Percentiles rank a stretch among this genome's conserved stretches.
phyloP scores from a whole-genome alignment of 495 filamentous ascomycete genomes.

The Tetracladium setigerum region DNA sequence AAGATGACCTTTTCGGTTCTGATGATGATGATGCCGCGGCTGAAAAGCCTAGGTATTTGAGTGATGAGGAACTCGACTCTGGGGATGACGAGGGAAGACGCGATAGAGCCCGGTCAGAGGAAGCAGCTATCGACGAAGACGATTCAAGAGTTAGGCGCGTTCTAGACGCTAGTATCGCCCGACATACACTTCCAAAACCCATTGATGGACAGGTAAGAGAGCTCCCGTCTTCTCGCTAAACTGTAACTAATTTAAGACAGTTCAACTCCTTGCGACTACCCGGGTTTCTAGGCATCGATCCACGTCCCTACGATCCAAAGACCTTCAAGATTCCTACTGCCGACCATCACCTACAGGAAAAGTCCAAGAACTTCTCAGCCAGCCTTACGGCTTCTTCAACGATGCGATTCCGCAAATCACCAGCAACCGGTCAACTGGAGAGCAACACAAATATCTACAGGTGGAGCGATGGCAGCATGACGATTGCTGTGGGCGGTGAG shows the following conservation, averaged over 20 bases:
- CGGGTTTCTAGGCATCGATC: conserved; percentile 68
- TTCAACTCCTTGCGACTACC: conserved; percentile 74
- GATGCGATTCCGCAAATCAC: conserved; percentile 20
- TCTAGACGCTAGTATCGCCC: conserved; percentile 51
- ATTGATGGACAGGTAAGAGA: conserved; percentile 55
- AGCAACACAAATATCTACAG: conserved; percentile 22
- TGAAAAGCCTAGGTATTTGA: conserved; percentile 29
- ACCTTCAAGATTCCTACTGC: conserved; percentile 56
- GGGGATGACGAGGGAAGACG: conserved; percentile 55
- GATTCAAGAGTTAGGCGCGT: conserved; percentile 45
- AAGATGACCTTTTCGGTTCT: conserved; percentile 59
- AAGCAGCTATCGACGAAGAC: conserved; percentile 36
- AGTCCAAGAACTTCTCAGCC: conserved; percentile 35
- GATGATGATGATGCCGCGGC: conserved; percentile 31
- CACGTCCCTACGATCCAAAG: conserved; percentile 62
- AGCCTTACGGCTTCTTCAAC: conserved; percentile 58
- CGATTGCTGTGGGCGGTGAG: conserved; percentile 61
- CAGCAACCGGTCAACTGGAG: conserved; percentile 16
- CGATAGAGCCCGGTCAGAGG: conserved; percentile 27
- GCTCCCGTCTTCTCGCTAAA: conserved; percentile 2
- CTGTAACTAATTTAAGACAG: conserved; percentile 32
- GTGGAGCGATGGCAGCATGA: conserved; percentile 32
- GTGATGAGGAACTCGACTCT: conserved; percentile 72
- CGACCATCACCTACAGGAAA: conserved; percentile 32
- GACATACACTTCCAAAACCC: conserved; percentile 61